A percentile compares a stretch with the other conserved stretches of the same genome.
phyloP scores from a whole-genome alignment of 371 early-diverging fungal genomes.

The Mucor racemosus region DNA sequence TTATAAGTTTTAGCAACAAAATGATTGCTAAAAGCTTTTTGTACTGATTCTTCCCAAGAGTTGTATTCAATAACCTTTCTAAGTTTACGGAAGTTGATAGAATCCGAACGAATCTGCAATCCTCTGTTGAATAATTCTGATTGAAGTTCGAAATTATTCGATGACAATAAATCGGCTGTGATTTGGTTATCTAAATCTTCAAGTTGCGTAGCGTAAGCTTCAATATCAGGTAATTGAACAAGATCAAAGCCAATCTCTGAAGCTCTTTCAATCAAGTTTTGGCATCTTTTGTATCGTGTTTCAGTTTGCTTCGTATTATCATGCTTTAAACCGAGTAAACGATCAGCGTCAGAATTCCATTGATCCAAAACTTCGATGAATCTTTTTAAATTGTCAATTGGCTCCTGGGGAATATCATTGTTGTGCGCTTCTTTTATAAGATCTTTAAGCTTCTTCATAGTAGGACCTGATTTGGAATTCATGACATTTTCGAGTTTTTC shows the following conservation, averaged over 20 bases:
- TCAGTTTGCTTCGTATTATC: conserved; percentile 6
- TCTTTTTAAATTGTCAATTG: conserved; percentile 44
- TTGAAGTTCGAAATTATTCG: background rate
- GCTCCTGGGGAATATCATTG: conserved; percentile 33
- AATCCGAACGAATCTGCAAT: conserved; percentile 6
- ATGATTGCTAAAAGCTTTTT: background rate
- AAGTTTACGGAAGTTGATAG: conserved; percentile 15
- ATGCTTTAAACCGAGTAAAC: conserved; percentile 32
- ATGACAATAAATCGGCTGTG: background rate
- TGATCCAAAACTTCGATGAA: conserved; percentile 53
- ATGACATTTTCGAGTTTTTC: conserved; percentile 42
- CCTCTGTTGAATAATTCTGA: conserved; percentile 15
- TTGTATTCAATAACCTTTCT: background rate
- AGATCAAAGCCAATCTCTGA: conserved; percentile 13
- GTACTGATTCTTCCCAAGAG: conserved; percentile 16
- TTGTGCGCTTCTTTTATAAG: conserved; percentile 58
- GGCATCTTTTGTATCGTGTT: conserved; percentile 11
- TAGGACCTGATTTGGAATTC: conserved; percentile 49
- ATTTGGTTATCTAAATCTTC: conserved; percentile 4
- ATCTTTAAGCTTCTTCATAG: conserved; percentile 55
- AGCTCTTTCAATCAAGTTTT: conserved; percentile 17
- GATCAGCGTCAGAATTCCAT: conserved; percentile 55
- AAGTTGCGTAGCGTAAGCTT: conserved; percentile 6
- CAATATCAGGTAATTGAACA: conserved; percentile 12
- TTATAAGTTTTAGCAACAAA: conserved; percentile 15